Evolutionary conservation across 768 basidiomycete genomes (phyloP).

Genomic region (Leccinum ochraceum): DNA sequence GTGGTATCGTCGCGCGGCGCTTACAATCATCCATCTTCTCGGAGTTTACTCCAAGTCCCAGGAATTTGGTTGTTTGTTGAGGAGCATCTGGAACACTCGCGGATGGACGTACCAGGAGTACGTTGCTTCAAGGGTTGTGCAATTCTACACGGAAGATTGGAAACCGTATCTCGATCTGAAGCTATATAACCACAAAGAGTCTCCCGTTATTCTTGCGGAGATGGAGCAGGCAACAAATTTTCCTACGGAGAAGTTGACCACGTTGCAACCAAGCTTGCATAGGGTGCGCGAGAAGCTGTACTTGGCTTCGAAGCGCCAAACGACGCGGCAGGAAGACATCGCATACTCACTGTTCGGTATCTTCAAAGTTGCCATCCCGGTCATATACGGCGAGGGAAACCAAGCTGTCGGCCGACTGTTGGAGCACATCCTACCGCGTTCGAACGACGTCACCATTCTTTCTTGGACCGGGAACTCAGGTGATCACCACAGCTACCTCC

Average conservation of each 20-base stretch:
- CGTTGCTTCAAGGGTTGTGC: background rate
- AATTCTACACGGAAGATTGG: background rate
- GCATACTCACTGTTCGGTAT: background rate
- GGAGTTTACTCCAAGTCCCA: background rate
- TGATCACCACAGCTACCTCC: background rate
- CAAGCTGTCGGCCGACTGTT: background rate
- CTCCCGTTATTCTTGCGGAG: background rate
- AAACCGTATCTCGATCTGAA: background rate
- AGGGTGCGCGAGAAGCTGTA: background rate
- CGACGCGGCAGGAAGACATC: background rate
- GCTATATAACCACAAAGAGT: background rate
- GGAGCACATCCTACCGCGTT: background rate
- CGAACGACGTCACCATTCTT: background rate
- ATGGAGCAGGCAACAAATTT: background rate
- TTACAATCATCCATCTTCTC: background rate
- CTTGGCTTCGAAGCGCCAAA: background rate
- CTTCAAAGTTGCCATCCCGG: background rate
- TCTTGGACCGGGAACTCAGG: background rate
- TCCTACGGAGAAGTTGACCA: background rate
- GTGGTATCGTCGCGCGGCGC: background rate
- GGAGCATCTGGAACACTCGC: background rate
- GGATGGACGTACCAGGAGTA: background rate
- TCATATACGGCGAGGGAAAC: background rate
- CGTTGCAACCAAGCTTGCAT: background rate
- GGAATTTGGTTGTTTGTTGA: background rate